Conservation (phyloP, 2,329 filamentous ascomycete species). For the Aspergillus sp. region DNA sequence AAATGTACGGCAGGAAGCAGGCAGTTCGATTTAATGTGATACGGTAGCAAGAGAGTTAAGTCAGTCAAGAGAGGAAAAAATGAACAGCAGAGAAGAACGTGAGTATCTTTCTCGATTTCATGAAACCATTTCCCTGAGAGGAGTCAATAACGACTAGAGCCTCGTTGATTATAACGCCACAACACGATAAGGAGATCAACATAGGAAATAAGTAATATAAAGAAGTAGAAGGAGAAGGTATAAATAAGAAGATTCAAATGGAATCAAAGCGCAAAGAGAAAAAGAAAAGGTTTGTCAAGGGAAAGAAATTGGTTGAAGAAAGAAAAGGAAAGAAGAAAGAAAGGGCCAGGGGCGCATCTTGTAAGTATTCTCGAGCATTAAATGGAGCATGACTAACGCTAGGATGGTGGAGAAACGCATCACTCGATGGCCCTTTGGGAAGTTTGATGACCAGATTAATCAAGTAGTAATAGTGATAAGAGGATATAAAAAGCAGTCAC, state of each 20-base stretch:
- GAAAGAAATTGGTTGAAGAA: neutral
- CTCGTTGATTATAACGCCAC: slow-evolving; percentile 20
- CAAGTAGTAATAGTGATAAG: slow-evolving; percentile 33
- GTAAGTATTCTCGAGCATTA: slow-evolving; percentile 14
- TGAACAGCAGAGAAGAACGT: slow-evolving; percentile 10
- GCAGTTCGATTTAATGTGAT: slow-evolving; percentile 4
- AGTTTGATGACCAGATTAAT: slow-evolving; percentile 18
- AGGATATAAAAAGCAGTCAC: slow-evolving; percentile 25
- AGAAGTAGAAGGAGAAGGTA: slow-evolving; percentile 25
- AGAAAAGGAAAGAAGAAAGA: slow-evolving; percentile 3
- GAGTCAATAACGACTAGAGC: slow-evolving; percentile 14
- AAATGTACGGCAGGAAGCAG: neutral
- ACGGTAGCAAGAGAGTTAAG: neutral
- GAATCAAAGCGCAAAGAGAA: slow-evolving; percentile 13
- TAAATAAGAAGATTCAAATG: slow-evolving; percentile 11
- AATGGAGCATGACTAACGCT: slow-evolving; percentile 20
- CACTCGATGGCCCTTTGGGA: slow-evolving; percentile 10
- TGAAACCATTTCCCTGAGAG: slow-evolving; percentile 20
- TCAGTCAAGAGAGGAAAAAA: slow-evolving; percentile 4
- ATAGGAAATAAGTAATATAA: slow-evolving; percentile 19
- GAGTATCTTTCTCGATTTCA: slow-evolving; percentile 21
- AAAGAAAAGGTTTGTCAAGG: slow-evolving; percentile 15
- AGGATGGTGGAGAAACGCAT: slow-evolving; percentile 12
- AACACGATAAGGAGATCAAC: slow-evolving; percentile 16
- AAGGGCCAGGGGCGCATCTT: slow-evolving; percentile 8